Evolutionary conservation across 352 stramenopile genomes (phyloP).

Genomic region (Phytophthora aleatoria): DNA sequence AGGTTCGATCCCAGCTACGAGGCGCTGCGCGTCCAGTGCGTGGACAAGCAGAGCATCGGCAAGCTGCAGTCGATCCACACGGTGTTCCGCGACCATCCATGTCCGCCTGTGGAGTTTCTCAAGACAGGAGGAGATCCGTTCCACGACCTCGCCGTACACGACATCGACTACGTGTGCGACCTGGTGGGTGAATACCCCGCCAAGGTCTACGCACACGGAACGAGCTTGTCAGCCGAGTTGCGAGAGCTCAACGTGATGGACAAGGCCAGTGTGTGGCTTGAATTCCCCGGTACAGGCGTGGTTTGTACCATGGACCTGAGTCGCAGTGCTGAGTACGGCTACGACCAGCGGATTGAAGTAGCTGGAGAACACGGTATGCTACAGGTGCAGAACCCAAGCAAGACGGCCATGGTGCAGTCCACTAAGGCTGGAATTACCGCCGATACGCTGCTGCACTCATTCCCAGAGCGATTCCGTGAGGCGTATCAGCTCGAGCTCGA

Average conservation of each 20-base stretch:
- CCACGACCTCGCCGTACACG: conserved; percentile 90
- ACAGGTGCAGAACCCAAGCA: conserved; percentile 73
- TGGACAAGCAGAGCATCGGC: conserved; percentile 59
- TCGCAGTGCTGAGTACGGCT: conserved; percentile 87
- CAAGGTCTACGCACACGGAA: conserved; percentile 86
- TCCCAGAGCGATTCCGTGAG: conserved; percentile 87
- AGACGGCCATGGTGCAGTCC: conserved; percentile 63
- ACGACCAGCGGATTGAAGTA: conserved; percentile 93
- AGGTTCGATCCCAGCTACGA: conserved; percentile 92
- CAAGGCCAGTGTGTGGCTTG: conserved; percentile 82
- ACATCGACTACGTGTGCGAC: conserved; percentile 92
- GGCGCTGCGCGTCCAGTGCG: conserved; percentile 46
- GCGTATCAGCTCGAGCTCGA: conserved; percentile 88
- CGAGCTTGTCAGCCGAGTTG: conserved; percentile 75
- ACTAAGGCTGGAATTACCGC: conserved; percentile 53
- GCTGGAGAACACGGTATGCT: conserved; percentile 77
- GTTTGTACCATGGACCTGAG: conserved; percentile 91
- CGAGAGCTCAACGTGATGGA: conserved; percentile 75
- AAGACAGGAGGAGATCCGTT: conserved; percentile 90
- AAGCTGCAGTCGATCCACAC: conserved; percentile 83
- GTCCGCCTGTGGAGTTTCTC: conserved; percentile 88
- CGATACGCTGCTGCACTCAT: conserved; percentile 80
- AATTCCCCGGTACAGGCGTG: conserved; percentile 66
- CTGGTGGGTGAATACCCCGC: conserved; percentile 76
- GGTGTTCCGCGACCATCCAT: conserved; percentile 91